Evolutionary conservation across 169 alveolate genomes (phyloP).

Genomic region (Plasmodium berghei): DNA sequence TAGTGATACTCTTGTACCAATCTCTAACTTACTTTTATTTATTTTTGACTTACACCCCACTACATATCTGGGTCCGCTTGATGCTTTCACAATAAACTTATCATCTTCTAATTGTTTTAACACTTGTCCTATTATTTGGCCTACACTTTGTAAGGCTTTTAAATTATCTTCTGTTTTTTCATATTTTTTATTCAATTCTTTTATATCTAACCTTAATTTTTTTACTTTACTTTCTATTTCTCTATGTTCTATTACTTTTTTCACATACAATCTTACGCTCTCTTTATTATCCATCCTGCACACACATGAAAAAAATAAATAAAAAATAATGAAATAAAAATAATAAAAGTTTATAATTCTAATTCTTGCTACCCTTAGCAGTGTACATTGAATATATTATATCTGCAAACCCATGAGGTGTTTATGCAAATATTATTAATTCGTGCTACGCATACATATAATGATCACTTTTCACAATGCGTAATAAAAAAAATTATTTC

Average conservation of each 20-base stretch:
- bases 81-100: conserved; percentile 95
- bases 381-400: no score
- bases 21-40: conserved; percentile 91
- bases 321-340: not conserved
- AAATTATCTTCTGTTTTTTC: conserved; percentile 97
- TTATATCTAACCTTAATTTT: conserved; percentile 82
- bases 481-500: no score
- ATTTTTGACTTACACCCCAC: conserved; percentile 96
- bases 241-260: conserved; percentile 82
- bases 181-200: conserved; percentile 86
- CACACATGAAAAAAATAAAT: not conserved
- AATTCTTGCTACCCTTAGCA: not conserved
- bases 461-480: no score
- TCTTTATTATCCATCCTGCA: conserved; percentile 72
- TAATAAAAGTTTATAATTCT: not conserved
- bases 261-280: conserved; percentile 75
- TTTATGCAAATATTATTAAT: no score
- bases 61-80: conserved; percentile 98
- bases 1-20: conserved; percentile 98
- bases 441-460: no score
- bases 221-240: conserved; percentile 82
- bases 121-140: conserved; percentile 98
- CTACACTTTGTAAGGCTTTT: conserved; percentile 98
- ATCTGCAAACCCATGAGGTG: no score
- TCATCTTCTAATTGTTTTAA: conserved; percentile 94